Conservation (phyloP, 345 rosid genomes). For the Cochlearia excelsa region DNA sequence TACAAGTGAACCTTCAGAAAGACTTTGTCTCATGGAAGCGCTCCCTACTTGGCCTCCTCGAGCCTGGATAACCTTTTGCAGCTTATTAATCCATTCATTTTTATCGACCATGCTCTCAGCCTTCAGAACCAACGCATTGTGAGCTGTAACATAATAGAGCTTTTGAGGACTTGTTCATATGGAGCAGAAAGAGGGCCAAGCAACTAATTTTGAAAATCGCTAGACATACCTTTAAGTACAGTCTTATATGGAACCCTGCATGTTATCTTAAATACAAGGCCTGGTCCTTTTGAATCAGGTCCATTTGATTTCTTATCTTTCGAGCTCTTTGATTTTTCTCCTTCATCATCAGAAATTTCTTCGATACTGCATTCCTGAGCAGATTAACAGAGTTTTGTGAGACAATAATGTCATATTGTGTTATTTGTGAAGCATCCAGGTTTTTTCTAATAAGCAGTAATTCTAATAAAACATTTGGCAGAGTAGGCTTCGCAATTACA, state of each 20-base stretch:
- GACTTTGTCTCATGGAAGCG: conserved; percentile 72
- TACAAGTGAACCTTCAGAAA: conserved; percentile 93
- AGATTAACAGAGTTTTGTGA: conserved; percentile 14
- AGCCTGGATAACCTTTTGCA: conserved; percentile 63
- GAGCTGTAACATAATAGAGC: conserved; percentile 50
- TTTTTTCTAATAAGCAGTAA: conserved; percentile 6
- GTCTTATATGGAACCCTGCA: conserved; percentile 93
- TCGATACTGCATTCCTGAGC: conserved; percentile 83
- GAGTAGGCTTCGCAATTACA: not conserved
- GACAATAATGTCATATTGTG: not conserved
- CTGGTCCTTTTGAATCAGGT: conserved; percentile 59
- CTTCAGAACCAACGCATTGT: conserved; percentile 74
- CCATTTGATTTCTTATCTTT: conserved; percentile 91
- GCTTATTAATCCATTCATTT: conserved; percentile 79
- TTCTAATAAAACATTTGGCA: not conserved
- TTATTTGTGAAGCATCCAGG: not conserved
- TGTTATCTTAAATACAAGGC: conserved; percentile 79
- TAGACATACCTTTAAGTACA: conserved; percentile 59
- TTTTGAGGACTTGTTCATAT: conserved; percentile 13
- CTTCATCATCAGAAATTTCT: conserved; percentile 81
- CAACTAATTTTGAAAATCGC: not conserved
- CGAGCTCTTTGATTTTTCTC: conserved; percentile 58
- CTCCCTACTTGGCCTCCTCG: conserved; percentile 60
- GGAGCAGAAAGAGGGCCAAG: conserved; percentile 4
- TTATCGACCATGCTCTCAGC: conserved; percentile 87